These are phyloP conservation scores for Psilocybe sp. DNA, from an alignment of 768 basidiomycete genomes.

Conservation along the genomic window DNA sequence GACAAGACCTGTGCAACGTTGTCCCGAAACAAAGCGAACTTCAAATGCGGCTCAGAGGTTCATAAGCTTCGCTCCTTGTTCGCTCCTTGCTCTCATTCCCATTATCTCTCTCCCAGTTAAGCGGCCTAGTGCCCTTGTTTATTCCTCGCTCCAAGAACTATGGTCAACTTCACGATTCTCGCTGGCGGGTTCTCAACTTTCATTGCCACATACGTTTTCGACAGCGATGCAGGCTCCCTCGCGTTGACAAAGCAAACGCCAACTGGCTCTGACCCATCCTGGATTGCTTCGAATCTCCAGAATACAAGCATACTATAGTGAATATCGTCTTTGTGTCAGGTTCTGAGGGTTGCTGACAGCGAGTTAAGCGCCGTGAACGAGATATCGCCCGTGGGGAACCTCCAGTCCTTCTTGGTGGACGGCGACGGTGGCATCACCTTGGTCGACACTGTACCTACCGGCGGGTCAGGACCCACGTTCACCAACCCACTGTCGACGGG, in stretches of 20 bases:
- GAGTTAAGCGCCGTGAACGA: slow-evolving; percentile 52
- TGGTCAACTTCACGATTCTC: slow-evolving; percentile 49
- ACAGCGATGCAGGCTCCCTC: slow-evolving; percentile 45
- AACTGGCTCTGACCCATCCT: slow-evolving; percentile 51
- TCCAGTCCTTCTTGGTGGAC: slow-evolving; percentile 54
- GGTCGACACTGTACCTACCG: slow-evolving; percentile 43
- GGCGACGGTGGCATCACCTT: slow-evolving; percentile 33
- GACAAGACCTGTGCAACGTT: too few relatives aligned
- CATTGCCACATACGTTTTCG: slow-evolving; percentile 47
- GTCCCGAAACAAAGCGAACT: too few relatives aligned
- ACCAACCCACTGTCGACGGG: slow-evolving; percentile 48
- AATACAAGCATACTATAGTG: slow-evolving; percentile 61
- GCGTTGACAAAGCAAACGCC: slow-evolving; percentile 41
- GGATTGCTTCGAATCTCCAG: slow-evolving; percentile 53
- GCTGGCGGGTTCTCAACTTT: slow-evolving; percentile 45
- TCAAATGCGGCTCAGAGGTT: too few relatives aligned
- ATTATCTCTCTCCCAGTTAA: slow-evolving; percentile 1
- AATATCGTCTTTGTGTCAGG: slow-evolving; percentile 16
- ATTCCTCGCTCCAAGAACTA: slow-evolving; percentile 10
- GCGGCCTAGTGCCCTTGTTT: slow-evolving; percentile 9
- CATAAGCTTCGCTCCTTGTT: not conserved
- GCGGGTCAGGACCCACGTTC: slow-evolving; percentile 50
- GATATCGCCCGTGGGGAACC: slow-evolving; percentile 32
- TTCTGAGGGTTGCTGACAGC: not conserved
- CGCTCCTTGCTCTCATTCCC: not conserved